A percentile compares a stretch with the other conserved stretches of the same genome.
Evolutionary conservation across 2,329 filamentous ascomycete species (phyloP).

Genomic region (Penicillium verrucosum): DNA sequence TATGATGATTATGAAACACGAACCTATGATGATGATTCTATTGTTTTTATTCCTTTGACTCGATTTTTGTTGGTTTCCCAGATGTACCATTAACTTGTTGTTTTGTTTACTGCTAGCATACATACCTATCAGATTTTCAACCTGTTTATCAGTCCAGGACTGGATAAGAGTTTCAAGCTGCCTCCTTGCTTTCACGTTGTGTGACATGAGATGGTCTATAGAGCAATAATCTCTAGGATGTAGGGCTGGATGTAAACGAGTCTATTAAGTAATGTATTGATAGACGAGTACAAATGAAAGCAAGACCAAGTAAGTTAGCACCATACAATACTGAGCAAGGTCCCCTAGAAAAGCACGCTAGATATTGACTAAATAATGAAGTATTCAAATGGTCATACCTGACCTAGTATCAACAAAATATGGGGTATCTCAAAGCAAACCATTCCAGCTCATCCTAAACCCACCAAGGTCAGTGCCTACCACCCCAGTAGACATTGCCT

Average conservation of each 20-base stretch:
- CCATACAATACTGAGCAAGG: background rate
- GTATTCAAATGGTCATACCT: background rate
- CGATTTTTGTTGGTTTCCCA: background rate
- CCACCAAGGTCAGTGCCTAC: background rate
- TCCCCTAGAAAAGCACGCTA: background rate
- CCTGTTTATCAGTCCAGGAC: background rate
- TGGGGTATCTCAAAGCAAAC: background rate
- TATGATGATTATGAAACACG: slow-evolving; percentile 20
- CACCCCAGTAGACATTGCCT: slow-evolving; percentile 13
- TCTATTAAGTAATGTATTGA: background rate
- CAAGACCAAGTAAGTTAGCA: background rate
- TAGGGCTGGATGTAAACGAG: background rate
- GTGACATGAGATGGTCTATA: background rate
- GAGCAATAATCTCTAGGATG: background rate
- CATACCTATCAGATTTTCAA: background rate
- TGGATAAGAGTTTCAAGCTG: background rate
- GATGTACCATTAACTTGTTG: slow-evolving; percentile 1
- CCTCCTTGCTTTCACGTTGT: slow-evolving; percentile 2
- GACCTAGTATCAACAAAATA: background rate
- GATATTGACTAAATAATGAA: background rate
- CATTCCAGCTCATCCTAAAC: background rate
- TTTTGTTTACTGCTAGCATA: background rate
- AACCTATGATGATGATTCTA: slow-evolving; percentile 12
- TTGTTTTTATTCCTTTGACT: slow-evolving; percentile 4
- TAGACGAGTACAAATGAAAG: background rate